Conservation (phyloP, 2,329 filamentous ascomycete genomes). For the Aspergillus pseudoglaucus region DNA sequence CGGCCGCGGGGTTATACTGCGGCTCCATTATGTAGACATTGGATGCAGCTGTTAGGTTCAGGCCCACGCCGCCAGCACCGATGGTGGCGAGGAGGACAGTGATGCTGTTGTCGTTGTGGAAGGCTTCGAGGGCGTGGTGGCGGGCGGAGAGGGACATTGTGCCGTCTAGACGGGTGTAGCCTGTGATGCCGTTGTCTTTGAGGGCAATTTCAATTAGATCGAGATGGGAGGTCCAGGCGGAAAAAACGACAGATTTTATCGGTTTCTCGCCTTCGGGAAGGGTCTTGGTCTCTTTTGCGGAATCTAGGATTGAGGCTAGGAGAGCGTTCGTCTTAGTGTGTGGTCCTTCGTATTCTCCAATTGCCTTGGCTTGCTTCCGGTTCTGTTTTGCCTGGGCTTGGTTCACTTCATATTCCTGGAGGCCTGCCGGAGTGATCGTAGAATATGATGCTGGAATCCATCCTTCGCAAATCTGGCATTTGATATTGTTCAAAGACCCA, state of each 20-base stretch:
- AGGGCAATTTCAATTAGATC: conserved; percentile 86
- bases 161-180: conserved; percentile 78
- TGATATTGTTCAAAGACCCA: conserved; percentile 40
- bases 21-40: conserved; percentile 97
- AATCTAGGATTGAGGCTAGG: conserved; percentile 63
- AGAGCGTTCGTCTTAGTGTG: conserved; percentile 88
- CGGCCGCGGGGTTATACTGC: conserved; percentile 91
- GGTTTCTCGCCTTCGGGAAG: conserved; percentile 53
- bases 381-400: conserved; percentile 50
- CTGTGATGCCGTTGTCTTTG: conserved; percentile 46
- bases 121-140: conserved; percentile 66
- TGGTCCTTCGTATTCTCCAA: conserved; percentile 70
- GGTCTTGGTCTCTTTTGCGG: conserved; percentile 50
- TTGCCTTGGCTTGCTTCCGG: conserved; percentile 51
- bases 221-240: conserved; percentile 90
- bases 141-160: conserved; percentile 74
- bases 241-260: conserved; percentile 91
- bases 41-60: conserved; percentile 81
- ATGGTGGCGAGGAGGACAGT: conserved; percentile 87
- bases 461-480: conserved; percentile 63
- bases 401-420: conserved; percentile 47
- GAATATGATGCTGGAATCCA: conserved; percentile 60
- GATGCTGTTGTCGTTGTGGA: conserved; percentile 65
- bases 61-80: conserved; percentile 80
- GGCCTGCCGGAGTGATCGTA: conserved; percentile 56